Conservation (phyloP, 176 grass and related monocot species). For the Themeda triandra region DNA sequence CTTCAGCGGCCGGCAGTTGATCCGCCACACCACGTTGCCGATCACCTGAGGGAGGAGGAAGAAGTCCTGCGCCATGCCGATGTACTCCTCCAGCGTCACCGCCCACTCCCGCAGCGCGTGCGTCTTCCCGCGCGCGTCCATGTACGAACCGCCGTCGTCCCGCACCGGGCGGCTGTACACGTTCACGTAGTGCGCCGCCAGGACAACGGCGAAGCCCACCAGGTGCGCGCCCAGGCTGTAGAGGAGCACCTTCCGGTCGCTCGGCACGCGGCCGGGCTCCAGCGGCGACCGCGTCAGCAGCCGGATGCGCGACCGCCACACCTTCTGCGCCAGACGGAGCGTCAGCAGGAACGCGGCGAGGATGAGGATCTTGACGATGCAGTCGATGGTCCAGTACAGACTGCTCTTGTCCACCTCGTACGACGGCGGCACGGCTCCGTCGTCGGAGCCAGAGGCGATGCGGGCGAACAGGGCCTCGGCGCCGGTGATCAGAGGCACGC, state of each 20-base stretch:
- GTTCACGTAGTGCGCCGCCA: conserved; percentile 51
- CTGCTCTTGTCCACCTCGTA: conserved; percentile 66
- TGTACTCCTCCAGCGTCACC: conserved; percentile 75
- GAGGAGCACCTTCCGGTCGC: conserved; percentile 61
- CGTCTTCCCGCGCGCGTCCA: conserved; percentile 60
- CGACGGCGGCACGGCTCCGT: conserved; percentile 25
- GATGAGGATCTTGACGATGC: conserved; percentile 78
- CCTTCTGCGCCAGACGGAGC: conserved; percentile 77
- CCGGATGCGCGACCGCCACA: conserved; percentile 80
- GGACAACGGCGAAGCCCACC: conserved; percentile 53
- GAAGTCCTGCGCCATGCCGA: conserved; percentile 75
- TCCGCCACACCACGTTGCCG: conserved; percentile 77
- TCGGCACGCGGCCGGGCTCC: conserved; percentile 70
- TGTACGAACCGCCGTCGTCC: conserved; percentile 35
- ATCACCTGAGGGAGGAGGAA: conserved; percentile 84
- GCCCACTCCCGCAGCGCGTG: conserved; percentile 82
- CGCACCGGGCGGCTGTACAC: conserved; percentile 49
- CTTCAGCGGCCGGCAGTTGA: conserved; percentile 73
- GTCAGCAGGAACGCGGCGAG: conserved; percentile 70
- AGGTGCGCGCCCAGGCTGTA: conserved; percentile 47
- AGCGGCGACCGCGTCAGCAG: conserved; percentile 69
- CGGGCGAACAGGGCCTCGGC: conserved; percentile 78
- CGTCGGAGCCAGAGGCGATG: conserved; percentile 30
- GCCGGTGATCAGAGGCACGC: conserved; percentile 78
- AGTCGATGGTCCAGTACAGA: conserved; percentile 71